A percentile compares a stretch with the other conserved stretches of the same genome.
Conservation (phyloP, 805 yeast species). For the Myxozyma kluyveri region DNA sequence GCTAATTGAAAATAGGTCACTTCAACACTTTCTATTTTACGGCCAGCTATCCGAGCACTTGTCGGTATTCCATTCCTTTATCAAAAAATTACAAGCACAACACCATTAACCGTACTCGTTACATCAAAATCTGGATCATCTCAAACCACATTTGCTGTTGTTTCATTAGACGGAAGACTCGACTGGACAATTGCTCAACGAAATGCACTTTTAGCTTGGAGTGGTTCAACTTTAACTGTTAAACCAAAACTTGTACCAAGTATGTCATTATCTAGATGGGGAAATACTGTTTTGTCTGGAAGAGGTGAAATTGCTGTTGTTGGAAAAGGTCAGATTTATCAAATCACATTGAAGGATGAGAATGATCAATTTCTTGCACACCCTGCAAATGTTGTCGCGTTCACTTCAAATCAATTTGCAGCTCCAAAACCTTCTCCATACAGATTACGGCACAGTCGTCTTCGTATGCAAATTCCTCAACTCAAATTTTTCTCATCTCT, state of each 20-base stretch:
- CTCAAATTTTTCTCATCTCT: neutral
- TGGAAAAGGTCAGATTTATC: conserved; percentile 44
- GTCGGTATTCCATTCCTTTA: conserved; percentile 37
- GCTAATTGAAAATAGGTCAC: conserved; percentile 29
- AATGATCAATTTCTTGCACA: conserved; percentile 45
- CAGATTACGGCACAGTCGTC: conserved; percentile 24
- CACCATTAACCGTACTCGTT: conserved; percentile 36
- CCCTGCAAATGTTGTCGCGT: conserved; percentile 46
- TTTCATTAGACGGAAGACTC: conserved; percentile 42
- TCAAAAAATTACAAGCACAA: conserved; percentile 37
- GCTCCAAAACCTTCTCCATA: conserved; percentile 20
- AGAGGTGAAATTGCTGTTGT: conserved; percentile 47
- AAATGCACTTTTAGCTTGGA: conserved; percentile 47
- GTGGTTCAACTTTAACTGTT: conserved; percentile 40
- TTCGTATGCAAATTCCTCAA: conserved; percentile 27
- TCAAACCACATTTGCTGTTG: conserved; percentile 39
- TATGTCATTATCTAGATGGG: conserved; percentile 33
- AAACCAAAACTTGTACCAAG: conserved; percentile 31
- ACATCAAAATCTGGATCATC: conserved; percentile 28
- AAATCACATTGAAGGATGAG: conserved; percentile 38
- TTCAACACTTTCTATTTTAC: conserved; percentile 32
- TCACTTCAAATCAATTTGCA: conserved; percentile 34
- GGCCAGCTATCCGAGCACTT: conserved; percentile 32
- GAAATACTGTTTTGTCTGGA: conserved; percentile 42
- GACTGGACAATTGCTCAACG: conserved; percentile 47